Evolutionary conservation across 805 yeast species (phyloP).

Genomic region (Candida multigemmis): DNA sequence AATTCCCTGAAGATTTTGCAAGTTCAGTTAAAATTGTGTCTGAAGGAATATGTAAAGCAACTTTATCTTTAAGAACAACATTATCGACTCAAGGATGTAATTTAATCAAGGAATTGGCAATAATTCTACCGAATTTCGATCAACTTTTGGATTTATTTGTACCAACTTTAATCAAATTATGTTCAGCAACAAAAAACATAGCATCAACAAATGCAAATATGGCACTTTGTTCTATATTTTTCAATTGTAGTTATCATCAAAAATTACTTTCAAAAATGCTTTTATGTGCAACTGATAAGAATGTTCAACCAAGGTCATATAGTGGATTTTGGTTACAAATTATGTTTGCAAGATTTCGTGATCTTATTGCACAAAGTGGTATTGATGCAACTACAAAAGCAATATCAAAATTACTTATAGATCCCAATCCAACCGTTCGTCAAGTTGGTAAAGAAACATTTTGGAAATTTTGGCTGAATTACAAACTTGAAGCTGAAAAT

Average conservation of each 20-base stretch:
- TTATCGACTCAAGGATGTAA: conserved; percentile 70
- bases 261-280: conserved; percentile 43
- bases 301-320: conserved; percentile 59
- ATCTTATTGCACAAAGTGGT: conserved; percentile 12
- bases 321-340: conserved; percentile 66
- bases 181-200: conserved; percentile 55
- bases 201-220: conserved; percentile 51
- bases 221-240: conserved; percentile 46
- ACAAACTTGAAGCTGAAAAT: conserved; percentile 42
- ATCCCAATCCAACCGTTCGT: conserved; percentile 75
- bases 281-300: conserved; percentile 56
- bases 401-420: conserved; percentile 55
- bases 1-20: conserved; percentile 31
- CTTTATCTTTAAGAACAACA: conserved; percentile 75
- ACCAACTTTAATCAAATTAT: conserved; percentile 40
- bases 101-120: conserved; percentile 58
- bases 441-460: conserved; percentile 64
- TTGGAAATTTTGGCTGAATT: conserved; percentile 56
- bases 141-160: conserved; percentile 40
- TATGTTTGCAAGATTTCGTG: conserved; percentile 42
- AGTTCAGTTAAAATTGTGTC: conserved; percentile 13
- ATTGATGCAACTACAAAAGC: conserved; percentile 41
- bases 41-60: conserved; percentile 59
- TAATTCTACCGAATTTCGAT: conserved; percentile 34
- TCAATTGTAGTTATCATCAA: conserved; percentile 44